Base-by-base conservation (phyloP, 768 basidiomycete genomes). In the Leccinellum albellum region DNA sequence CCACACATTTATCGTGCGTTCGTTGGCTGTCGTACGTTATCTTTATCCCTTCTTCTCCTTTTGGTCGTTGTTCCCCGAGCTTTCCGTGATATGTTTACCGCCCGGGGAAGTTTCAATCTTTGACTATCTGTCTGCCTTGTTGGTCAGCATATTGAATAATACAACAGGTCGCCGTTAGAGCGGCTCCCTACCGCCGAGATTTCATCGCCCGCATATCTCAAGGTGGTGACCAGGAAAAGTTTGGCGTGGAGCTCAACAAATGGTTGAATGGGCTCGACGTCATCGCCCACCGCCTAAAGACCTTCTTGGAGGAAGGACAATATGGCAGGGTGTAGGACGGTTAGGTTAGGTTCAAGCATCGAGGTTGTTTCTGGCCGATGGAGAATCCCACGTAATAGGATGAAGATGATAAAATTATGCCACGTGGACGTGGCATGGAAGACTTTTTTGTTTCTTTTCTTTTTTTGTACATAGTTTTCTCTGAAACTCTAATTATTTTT, bases 211-310 rank as follows among this genome's bases (percentile, higher is more conserved):
- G 81, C 24, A 78, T 91, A 40, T 76, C 82, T 3, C 82, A 89
- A 66, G 87, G 86, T 12, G 83, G 78, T 5, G 79, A 84, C n/a
- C 51, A 71, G 26, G 84, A 85, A 59, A 83, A 82, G 58, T 79
- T 91, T 24, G 79, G 83, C 47, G 61, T 51, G 0, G 86, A 85
- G 64, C 74, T 91, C 21, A 66, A 65, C 9, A 79, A 78, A 57
- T 91, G 89, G 89, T 76, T 90, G 1, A 68, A 55, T 1, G 87
- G 80, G 0, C 75, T 91, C n/a, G 84, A 86, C 48, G 66, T 57
- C 31, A 76, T 89, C 48, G 82, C 82, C 17, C 65, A 64, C 54
- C 81, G 78, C 40, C 66, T 86, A 60, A 79, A 78, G 59, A 56
- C 33, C 2, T 89, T 89, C 64, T 70, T 89, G 45, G 79, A 76